Evolutionary conservation across 106 monocot genomes (phyloP).

Genomic region (Dioscorea zingiberensis): DNA sequence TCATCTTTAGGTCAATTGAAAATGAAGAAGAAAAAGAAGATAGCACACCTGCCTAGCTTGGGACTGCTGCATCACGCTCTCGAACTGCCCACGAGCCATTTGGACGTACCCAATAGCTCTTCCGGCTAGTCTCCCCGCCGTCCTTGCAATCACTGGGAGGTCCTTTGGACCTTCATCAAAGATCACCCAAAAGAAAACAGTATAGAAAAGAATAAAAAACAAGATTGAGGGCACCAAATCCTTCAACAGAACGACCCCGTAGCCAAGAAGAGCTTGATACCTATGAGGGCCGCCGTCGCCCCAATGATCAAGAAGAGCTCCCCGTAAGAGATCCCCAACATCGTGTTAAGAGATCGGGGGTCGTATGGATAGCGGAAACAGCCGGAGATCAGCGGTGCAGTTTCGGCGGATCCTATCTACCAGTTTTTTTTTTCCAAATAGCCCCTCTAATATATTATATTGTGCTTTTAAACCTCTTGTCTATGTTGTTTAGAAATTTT

Average conservation of each 20-base stretch:
- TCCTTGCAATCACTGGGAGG: slow-evolving; percentile 63
- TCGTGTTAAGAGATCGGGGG: not conserved
- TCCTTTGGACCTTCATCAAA: slow-evolving; percentile 81
- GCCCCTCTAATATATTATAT: too few species aligned
- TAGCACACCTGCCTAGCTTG: slow-evolving; percentile 46
- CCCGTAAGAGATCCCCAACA: too few species aligned
- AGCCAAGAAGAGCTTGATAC: slow-evolving; percentile 16
- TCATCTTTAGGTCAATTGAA: not conserved
- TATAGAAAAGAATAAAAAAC: not conserved
- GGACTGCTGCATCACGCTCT: slow-evolving; percentile 71
- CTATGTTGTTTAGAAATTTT: too few species aligned
- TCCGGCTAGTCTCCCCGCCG: slow-evolving; percentile 62
- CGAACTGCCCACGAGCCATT: slow-evolving; percentile 77
- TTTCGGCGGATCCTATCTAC: too few species aligned
- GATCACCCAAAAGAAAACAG: not conserved
- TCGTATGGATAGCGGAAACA: too few species aligned
- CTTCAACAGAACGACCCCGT: not conserved
- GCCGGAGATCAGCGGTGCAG: too few species aligned
- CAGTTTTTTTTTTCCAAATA: too few species aligned
- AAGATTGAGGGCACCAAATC: not conserved
- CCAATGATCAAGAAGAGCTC: slow-evolving; percentile 73
- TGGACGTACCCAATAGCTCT: slow-evolving; percentile 78
- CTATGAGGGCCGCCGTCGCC: slow-evolving; percentile 75
- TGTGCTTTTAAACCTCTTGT: too few species aligned
- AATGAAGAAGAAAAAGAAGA: not conserved